These are phyloP conservation scores for Cutaneotrichosporon cutaneum DNA, from an alignment of 1,284 basidiomycete species.

Conservation along the genomic window DNA sequence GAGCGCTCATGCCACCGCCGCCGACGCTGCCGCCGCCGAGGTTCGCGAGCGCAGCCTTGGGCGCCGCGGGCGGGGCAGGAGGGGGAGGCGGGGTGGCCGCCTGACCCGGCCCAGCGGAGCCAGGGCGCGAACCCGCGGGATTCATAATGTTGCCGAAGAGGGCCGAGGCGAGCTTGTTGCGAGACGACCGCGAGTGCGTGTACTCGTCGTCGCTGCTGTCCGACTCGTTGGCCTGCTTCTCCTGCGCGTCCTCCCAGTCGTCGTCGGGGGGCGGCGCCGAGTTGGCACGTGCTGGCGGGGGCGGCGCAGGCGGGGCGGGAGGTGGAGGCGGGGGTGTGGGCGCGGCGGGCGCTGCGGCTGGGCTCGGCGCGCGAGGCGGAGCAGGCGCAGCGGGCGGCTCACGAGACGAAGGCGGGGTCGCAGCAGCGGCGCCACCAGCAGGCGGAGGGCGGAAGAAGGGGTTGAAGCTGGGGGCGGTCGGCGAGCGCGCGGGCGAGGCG, in stretches of 20 bases:
- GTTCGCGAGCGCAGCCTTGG: slow-evolving; percentile 53
- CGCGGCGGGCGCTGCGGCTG: slow-evolving; percentile 21
- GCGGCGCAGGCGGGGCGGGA: slow-evolving; percentile 45
- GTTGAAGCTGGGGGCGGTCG: slow-evolving; percentile 44
- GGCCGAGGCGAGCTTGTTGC: slow-evolving; percentile 71
- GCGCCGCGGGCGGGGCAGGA: slow-evolving; percentile 49
- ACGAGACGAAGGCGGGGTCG: slow-evolving; percentile 37
- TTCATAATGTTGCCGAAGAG: slow-evolving; percentile 64
- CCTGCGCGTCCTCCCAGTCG: slow-evolving; percentile 81
- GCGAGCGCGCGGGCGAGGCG: slow-evolving; percentile 34
- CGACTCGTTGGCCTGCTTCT: slow-evolving; percentile 61
- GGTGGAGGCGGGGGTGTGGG: slow-evolving; percentile 41
- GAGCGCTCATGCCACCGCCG: slow-evolving; percentile 56
- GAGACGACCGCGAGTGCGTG: slow-evolving; percentile 62
- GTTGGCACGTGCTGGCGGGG: slow-evolving; percentile 24
- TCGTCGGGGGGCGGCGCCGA: slow-evolving; percentile 61
- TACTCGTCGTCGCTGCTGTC: slow-evolving; percentile 69
- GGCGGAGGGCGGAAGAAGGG: slow-evolving; percentile 56
- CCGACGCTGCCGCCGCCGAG: slow-evolving; percentile 53
- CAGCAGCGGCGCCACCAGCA: slow-evolving; percentile 23
- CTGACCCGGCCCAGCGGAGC: neutral
- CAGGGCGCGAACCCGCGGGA: slow-evolving; percentile 26
- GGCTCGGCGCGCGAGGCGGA: slow-evolving; percentile 36
- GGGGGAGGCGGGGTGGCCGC: slow-evolving; percentile 46
- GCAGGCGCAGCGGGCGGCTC: slow-evolving; percentile 46